Evolutionary conservation across 202 grass and related monocot genomes (phyloP).

Genomic region (Zizania palustris): DNA sequence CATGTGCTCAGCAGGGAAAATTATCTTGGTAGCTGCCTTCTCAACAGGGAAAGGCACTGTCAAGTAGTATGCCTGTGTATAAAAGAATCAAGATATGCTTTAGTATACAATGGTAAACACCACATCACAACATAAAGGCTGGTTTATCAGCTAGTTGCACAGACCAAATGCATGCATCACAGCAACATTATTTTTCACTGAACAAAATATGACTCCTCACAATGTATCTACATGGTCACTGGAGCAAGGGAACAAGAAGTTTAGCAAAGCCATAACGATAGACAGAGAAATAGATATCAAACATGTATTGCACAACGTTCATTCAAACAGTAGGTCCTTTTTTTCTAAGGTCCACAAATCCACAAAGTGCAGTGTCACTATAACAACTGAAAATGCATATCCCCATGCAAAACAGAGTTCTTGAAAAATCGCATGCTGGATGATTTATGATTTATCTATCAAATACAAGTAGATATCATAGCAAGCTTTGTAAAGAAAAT

Average conservation of each 20-base stretch:
- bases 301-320: no score
- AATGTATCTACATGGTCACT: no score
- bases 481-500: not conserved
- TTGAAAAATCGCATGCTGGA: no score
- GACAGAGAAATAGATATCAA: no score
- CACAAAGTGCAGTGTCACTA: no score
- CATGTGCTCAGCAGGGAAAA: slow-evolving; percentile 50
- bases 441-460: no score
- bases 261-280: no score
- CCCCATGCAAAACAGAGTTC: no score
- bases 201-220: not conserved
- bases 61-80: slow-evolving; percentile 76
- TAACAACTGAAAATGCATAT: no score
- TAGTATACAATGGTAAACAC: slow-evolving; percentile 8
- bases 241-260: no score
- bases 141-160: not conserved
- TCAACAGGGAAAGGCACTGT: slow-evolving; percentile 83
- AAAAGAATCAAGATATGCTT: not conserved
- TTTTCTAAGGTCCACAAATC: no score
- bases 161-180: slow-evolving; percentile 7
- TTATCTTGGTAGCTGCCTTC: slow-evolving; percentile 73
- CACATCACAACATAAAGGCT: not conserved
- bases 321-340: no score
- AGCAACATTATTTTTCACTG: not conserved
- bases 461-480: slow-evolving; percentile 10